phyloP scores from a whole-genome alignment of 768 basidiomycete species.

The Trametes cubensis region DNA sequence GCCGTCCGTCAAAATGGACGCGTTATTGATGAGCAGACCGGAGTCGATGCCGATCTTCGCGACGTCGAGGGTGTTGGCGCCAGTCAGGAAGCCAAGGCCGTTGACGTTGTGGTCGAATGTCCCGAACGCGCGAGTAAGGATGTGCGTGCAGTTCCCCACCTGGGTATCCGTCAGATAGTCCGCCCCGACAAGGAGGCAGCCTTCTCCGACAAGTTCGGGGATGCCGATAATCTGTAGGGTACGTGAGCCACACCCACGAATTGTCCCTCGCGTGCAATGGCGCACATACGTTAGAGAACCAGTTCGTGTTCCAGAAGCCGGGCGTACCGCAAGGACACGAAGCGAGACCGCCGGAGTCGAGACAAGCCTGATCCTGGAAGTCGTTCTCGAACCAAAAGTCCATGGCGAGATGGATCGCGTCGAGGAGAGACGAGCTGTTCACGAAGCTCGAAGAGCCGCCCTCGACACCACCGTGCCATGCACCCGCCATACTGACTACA shows the following conservation, averaged over 20 bases:
- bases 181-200: slow-evolving; percentile 54
- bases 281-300: slow-evolving; percentile 57
- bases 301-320: slow-evolving; percentile 63
- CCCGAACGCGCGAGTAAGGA: slow-evolving; percentile 54
- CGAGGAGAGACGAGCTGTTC: slow-evolving; percentile 43
- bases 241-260: neutral
- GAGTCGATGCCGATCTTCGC: slow-evolving; percentile 62
- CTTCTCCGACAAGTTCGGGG: slow-evolving; percentile 57
- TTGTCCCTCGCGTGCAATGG: too few relatives aligned
- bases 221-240: slow-evolving; percentile 56
- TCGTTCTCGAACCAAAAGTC: slow-evolving; percentile 66
- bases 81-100: slow-evolving; percentile 54
- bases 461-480: slow-evolving; percentile 54
- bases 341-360: slow-evolving; percentile 54
- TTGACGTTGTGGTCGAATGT: slow-evolving; percentile 47
- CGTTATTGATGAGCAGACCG: slow-evolving; percentile 38
- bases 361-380: slow-evolving; percentile 54
- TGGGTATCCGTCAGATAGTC: slow-evolving; percentile 47
- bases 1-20: slow-evolving; percentile 31
- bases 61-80: slow-evolving; percentile 69
- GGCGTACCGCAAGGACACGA: slow-evolving; percentile 59
- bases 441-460: slow-evolving; percentile 44
- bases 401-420: slow-evolving; percentile 54
- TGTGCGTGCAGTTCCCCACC: slow-evolving; percentile 48
- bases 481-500: slow-evolving; percentile 55